phyloP scores from a whole-genome alignment of 2,329 filamentous ascomycete genomes.

The Claviceps sp. region DNA sequence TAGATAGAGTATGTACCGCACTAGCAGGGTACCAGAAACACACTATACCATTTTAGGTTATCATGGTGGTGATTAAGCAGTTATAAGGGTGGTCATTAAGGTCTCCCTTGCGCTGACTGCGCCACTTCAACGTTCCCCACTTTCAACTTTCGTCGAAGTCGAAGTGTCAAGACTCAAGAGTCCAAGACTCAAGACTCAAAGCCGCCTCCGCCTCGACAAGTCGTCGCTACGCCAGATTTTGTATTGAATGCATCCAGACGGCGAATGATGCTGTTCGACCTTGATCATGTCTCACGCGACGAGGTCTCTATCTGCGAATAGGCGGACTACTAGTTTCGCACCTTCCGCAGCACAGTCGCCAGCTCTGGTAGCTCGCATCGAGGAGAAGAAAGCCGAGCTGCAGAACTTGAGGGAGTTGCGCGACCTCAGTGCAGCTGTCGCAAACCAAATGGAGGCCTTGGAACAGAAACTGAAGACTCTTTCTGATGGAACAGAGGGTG shows the following conservation, averaged over 20 bases:
- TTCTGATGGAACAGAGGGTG: conserved; percentile 71
- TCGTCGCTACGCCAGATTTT: background rate
- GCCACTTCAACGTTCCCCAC: conserved; percentile 11
- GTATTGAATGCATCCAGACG: background rate
- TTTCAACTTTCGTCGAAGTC: background rate
- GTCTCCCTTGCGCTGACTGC: conserved; percentile 10
- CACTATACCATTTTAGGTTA: no score
- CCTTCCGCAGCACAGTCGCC: conserved; percentile 49
- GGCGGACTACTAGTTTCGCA: conserved; percentile 45
- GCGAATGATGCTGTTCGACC: background rate
- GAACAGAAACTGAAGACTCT: conserved; percentile 67
- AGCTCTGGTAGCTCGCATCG: conserved; percentile 59
- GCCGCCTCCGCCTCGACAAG: background rate
- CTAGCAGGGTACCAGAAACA: no score
- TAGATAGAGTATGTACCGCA: no score
- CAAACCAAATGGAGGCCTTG: conserved; percentile 69
- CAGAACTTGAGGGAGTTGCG: conserved; percentile 66
- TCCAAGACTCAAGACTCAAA: no score
- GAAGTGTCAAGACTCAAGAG: background rate
- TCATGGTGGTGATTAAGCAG: no score
- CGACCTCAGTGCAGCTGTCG: conserved; percentile 65
- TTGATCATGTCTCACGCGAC: conserved; percentile 41
- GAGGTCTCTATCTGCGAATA: conserved; percentile 48
- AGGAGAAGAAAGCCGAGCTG: conserved; percentile 75
- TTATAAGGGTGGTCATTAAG: no score